Evolutionary conservation across 768 basidiomycete species (phyloP), one percentile per base, ranked within the genome.

Genomic region (Boletus sp.): DNA sequence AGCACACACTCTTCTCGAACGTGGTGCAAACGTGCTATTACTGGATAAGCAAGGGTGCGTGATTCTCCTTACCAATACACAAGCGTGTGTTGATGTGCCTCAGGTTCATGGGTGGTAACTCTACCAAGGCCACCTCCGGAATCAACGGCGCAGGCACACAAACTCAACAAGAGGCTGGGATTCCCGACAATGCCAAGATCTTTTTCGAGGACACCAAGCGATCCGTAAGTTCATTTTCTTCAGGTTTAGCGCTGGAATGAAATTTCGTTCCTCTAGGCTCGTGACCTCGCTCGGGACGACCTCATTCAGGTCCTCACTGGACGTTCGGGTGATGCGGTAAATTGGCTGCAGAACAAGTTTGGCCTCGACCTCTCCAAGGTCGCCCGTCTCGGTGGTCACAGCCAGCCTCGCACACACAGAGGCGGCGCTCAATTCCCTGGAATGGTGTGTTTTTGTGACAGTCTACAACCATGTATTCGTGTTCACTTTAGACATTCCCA

Each of bases 191-290:
- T 50, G 85, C 92, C 36, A 91, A 92, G 75, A 83, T 85, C 54
- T 98, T 98, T 80, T 97, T 97, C 70, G 92, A 94, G 51, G 96
- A 99, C 73, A 98, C 96, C 58, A 98, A 98, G 82, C 81, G 78
- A 74, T 97, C 94, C 6, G 91, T 90, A 63, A 63, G 86, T 78
- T 18, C 37, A 50, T 28, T 3, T 47, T 51, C 50, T 32, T n/a
- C n/a, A n/a, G n/a, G n/a, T n/a, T n/a, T 7, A n/a, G 30, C 5
- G 51, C 52, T 41, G 46, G 7, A 18, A 7, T 28, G 18, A 12
- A n/a, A 10, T 28, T 52, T 41, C 18, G 30, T 4, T 52, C 1
- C 20, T 60, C 7, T 61, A 92, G 90, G 95, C 95, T 61, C 89
- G 94, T 59, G 94, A 98, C 8, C 89, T 98, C 42, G 95, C 96